Base-by-base conservation (phyloP, 768 basidiomycete species). In the Pisolithus albus region DNA sequence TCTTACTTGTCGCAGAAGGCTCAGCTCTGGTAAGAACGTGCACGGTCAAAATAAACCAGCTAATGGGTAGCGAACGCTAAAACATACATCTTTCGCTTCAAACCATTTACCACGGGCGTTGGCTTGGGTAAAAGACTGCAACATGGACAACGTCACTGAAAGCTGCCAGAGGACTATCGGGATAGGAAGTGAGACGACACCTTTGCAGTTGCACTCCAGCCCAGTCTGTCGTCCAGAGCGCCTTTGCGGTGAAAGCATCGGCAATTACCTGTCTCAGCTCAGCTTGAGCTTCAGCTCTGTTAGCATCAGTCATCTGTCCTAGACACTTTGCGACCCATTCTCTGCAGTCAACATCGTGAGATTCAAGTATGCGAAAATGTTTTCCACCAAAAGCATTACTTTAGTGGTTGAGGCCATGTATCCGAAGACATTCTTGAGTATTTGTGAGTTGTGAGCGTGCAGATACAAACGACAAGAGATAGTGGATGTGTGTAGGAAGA, bases 211-310 rank as follows among this genome's bases (percentile, higher is more conserved):
- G 88, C 32, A 93, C 80, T 30, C 80, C 84, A 9, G 78, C 72
- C 96, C 96, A 99, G 68, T 98, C 92, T 52, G 88, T 95, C n/a
- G 89, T 88, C 82, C 89, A 87, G 23, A 98, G 76, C 1, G 86
- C 80, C 65, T 88, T 84, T 63, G 82, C 77, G 55, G 82, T 77
- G 72, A 91, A 95, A 70, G 92, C 85, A 59, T 92, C 82, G 80
- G 88, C 86, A 70, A 99, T 96, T 79, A 92, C 88, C 83, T 89
- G 81, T 81, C 92, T 93, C 65, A 99, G 73, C 76, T 99, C 96
- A 54, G 86, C 79, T 64, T 93, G 91, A 19, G 94, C 94, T 59
- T 93, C 92, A 46, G 72, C 72, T 67, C 87, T 83, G 72, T 95
- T 97, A 47, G 77, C 70, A 57, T 93, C 87, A 16, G 89, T 89